These are phyloP conservation scores for Penicillium samsonianum DNA, from an alignment of 495 filamentous ascomycete genomes.

Conservation along the genomic window DNA sequence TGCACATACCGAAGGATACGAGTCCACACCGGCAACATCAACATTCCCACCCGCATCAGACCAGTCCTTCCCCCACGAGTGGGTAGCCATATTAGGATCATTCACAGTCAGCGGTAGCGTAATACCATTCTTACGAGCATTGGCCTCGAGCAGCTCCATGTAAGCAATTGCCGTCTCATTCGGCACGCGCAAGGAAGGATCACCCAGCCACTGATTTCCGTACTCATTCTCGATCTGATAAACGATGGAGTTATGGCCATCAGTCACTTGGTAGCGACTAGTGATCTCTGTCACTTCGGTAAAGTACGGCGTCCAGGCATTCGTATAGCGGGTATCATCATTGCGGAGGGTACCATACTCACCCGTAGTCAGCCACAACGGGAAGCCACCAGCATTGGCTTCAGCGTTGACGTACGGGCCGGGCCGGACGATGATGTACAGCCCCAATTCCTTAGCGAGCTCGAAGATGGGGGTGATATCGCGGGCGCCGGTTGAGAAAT, in stretches of 20 bases:
- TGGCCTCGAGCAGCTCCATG: slow-evolving; percentile 55
- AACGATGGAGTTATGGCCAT: slow-evolving; percentile 55
- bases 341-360: slow-evolving; percentile 58
- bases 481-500: slow-evolving; percentile 58
- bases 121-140: slow-evolving; percentile 54
- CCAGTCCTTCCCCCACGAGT: slow-evolving; percentile 58
- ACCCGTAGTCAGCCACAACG: slow-evolving; percentile 63
- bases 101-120: slow-evolving; percentile 56
- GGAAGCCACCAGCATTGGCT: slow-evolving; percentile 58
- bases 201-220: slow-evolving; percentile 54
- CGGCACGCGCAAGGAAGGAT: slow-evolving; percentile 39
- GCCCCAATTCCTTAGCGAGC: slow-evolving; percentile 52
- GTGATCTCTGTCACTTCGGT: slow-evolving; percentile 50
- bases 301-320: slow-evolving; percentile 53
- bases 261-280: slow-evolving; percentile 54
- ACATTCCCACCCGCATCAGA: slow-evolving; percentile 55
- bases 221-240: slow-evolving; percentile 67
- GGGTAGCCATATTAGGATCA: slow-evolving; percentile 52
- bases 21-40: slow-evolving; percentile 58
- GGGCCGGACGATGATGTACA: slow-evolving; percentile 42
- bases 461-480: slow-evolving; percentile 55
- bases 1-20: slow-evolving; percentile 51
- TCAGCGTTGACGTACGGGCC: slow-evolving; percentile 53
- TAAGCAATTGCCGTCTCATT: slow-evolving; percentile 53
- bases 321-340: slow-evolving; percentile 58